Percentiles rank a stretch among this genome's conserved stretches.
These are phyloP conservation scores for Rutstroemia sp. DNA, from an alignment of 2,329 filamentous ascomycete species.

Conservation along the genomic window DNA sequence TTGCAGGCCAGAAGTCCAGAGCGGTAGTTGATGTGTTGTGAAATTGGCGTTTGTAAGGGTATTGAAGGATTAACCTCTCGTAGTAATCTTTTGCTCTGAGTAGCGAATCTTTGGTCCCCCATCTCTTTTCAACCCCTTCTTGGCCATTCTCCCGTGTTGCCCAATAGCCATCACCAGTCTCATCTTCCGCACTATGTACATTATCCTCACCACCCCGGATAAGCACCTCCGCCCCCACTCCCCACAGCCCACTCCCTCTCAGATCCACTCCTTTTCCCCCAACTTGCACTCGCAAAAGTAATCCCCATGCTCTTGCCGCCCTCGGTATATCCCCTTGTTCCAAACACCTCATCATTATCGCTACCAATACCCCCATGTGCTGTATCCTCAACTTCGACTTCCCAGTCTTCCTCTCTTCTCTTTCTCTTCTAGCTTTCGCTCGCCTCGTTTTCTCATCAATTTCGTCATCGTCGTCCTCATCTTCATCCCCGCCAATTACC, in stretches of 20 bases:
- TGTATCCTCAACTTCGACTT: constrained; percentile 34
- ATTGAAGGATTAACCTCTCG: constrained; percentile 67
- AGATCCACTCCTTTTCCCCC: constrained; percentile 55
- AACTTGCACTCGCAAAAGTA: constrained; percentile 59
- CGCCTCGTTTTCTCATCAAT: constrained; percentile 10
- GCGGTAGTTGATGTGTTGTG: constrained; percentile 52
- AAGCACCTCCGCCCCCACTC: constrained; percentile 76
- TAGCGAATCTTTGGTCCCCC: constrained; percentile 43
- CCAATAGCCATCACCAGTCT: not conserved
- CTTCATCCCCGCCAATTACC: not conserved
- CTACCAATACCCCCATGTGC: constrained; percentile 60
- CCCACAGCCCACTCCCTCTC: constrained; percentile 66
- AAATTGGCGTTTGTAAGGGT: constrained; percentile 57
- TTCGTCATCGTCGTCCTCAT: constrained; percentile 12
- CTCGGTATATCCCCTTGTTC: constrained; percentile 61
- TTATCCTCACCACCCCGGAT: constrained; percentile 42
- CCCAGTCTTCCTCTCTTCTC: constrained; percentile 8
- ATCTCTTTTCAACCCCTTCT: constrained; percentile 15
- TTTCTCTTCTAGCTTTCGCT: constrained; percentile 2
- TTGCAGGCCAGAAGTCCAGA: constrained; percentile 71
- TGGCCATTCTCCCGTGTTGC: not conserved
- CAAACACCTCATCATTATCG: constrained; percentile 66
- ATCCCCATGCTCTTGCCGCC: constrained; percentile 66
- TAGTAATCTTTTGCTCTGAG: constrained; percentile 61
- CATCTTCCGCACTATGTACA: not conserved